phyloP scores from a whole-genome alignment of 495 filamentous ascomycete species.

The Sphaerosporella brunnea region DNA sequence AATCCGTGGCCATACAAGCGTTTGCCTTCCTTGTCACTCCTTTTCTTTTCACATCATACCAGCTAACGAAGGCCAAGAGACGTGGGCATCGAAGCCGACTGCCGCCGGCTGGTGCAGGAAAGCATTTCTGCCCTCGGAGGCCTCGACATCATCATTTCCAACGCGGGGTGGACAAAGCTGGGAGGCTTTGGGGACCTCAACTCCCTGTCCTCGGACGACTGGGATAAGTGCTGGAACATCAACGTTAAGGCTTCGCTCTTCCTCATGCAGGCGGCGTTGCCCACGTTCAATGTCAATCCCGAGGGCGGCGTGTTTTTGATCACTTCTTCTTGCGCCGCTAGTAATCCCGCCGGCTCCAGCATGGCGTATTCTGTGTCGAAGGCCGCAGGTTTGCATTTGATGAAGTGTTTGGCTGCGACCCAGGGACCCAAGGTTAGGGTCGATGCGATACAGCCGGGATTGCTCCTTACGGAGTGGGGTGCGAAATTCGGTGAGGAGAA shows the following conservation, averaged over 20 bases:
- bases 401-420: constrained; percentile 51
- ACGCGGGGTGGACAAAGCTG: constrained; percentile 30
- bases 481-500: constrained; percentile 9
- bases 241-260: constrained; percentile 52
- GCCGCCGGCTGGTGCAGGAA: constrained; percentile 35
- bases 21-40: constrained; percentile 22
- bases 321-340: constrained; percentile 44
- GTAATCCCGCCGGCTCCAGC: constrained; percentile 32
- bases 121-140: constrained; percentile 32
- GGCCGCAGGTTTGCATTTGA: constrained; percentile 49
- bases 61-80: too few species aligned
- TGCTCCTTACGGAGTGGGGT: constrained; percentile 60
- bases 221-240: constrained; percentile 54
- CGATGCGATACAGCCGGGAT: constrained; percentile 50
- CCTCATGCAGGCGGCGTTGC: constrained; percentile 43
- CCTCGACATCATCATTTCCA: constrained; percentile 51
- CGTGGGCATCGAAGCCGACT: constrained; percentile 38
- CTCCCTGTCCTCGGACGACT: constrained; percentile 45
- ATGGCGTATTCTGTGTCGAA: constrained; percentile 53
- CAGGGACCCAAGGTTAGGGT: constrained; percentile 48
- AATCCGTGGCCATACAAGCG: constrained; percentile 41
- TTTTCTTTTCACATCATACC: too few species aligned
- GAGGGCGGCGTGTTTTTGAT: constrained; percentile 54
- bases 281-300: constrained; percentile 48
- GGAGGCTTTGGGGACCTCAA: constrained; percentile 41